Evolutionary conservation across 345 rosid species (phyloP).

Genomic region (Sonneratia alba): DNA sequence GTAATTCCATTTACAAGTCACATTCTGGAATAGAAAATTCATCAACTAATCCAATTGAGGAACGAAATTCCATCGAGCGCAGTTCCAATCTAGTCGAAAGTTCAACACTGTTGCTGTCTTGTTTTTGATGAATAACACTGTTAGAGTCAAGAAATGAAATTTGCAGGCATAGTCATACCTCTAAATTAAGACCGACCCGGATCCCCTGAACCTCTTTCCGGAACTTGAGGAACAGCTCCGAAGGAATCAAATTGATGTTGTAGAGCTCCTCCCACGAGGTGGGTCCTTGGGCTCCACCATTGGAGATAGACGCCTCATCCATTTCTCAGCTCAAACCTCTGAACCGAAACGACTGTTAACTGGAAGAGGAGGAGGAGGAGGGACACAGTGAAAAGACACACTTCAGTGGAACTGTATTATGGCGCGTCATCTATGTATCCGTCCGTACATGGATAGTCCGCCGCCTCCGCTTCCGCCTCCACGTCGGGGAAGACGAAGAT

Average conservation of each 20-base stretch:
- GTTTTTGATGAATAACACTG: no score
- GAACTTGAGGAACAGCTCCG: slow-evolving; percentile 77
- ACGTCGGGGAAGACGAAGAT: not conserved
- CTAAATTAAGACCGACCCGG: slow-evolving; percentile 81
- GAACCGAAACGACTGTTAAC: not conserved
- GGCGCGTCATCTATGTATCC: not conserved
- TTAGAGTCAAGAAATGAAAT: not conserved
- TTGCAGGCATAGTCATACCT: slow-evolving; percentile 29
- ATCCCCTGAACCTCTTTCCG: slow-evolving; percentile 78
- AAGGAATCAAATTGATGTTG: slow-evolving; percentile 62
- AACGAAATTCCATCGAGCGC: not conserved
- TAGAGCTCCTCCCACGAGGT: slow-evolving; percentile 78
- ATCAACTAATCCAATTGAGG: not conserved
- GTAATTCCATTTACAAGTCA: not conserved
- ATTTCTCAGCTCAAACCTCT: slow-evolving; percentile 12
- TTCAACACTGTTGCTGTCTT: not conserved
- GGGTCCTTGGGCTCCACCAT: slow-evolving; percentile 56
- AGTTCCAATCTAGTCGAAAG: not conserved
- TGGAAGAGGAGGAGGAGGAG: not conserved
- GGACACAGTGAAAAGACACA: not conserved
- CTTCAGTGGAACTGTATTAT: not conserved
- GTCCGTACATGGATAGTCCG: not conserved
- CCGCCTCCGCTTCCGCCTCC: slow-evolving; percentile 3
- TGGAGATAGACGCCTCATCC: slow-evolving; percentile 26
- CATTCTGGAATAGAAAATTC: not conserved